A percentile compares a stretch with the other conserved stretches of the same genome.
Conservation (phyloP, 2,329 filamentous ascomycete species). For the Colletotrichum eremochloae region DNA sequence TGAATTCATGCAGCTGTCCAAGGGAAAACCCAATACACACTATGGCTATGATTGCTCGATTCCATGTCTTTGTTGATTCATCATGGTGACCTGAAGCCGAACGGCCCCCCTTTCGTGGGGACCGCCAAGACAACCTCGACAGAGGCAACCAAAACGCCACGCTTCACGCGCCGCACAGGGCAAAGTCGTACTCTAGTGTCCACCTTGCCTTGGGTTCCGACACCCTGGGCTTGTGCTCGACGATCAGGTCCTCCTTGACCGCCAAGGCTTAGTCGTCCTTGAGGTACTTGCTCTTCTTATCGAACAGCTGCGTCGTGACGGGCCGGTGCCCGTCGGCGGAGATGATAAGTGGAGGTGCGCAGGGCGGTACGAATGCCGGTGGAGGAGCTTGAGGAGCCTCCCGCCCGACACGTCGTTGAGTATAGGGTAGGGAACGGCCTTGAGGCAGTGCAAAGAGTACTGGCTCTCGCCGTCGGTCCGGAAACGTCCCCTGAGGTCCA, state of each 20-base stretch:
- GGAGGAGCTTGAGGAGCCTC: conserved; percentile 48
- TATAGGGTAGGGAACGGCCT: conserved; percentile 69
- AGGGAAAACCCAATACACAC: too few relatives aligned
- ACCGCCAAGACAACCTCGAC: too few relatives aligned
- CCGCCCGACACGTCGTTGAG: conserved; percentile 49
- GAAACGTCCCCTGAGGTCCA: conserved; percentile 81
- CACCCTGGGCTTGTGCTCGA: conserved; percentile 46
- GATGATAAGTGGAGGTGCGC: conserved; percentile 53
- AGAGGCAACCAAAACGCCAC: neutral
- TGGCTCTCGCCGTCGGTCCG: conserved; percentile 73
- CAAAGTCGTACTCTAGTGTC: conserved; percentile 47
- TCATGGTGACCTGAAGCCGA: neutral
- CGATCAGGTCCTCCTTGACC: conserved; percentile 51
- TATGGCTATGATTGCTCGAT: too few relatives aligned
- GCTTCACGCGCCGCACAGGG: conserved; percentile 27
- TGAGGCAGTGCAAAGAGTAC: conserved; percentile 73
- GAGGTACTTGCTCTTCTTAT: conserved; percentile 68
- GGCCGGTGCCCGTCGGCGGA: conserved; percentile 69
- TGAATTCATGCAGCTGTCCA: too few relatives aligned
- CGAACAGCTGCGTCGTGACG: conserved; percentile 76
- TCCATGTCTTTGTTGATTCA: neutral
- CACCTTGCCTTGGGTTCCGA: conserved; percentile 45
- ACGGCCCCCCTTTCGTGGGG: neutral
- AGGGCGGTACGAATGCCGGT: conserved; percentile 51
- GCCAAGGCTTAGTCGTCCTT: conserved; percentile 52